phyloP scores from a whole-genome alignment of 352 stramenopile species.

The Pythium plurisporium region DNA sequence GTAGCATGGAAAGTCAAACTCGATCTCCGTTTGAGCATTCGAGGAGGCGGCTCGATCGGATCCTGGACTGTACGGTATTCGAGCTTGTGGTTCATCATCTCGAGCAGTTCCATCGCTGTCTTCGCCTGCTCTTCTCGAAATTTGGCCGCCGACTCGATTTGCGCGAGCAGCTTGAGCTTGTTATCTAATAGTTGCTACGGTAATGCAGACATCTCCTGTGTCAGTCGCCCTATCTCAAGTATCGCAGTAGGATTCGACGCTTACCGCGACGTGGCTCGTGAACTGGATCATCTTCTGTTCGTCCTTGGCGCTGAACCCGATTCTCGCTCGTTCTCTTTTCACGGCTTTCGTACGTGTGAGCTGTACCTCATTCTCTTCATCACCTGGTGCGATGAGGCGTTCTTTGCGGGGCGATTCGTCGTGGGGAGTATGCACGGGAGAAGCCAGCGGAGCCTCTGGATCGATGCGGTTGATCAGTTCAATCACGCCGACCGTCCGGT shows the following conservation, averaged over 20 bases:
- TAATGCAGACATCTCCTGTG: background rate
- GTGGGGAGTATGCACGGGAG: background rate
- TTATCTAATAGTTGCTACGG: slow-evolving; percentile 47
- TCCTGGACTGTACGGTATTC: slow-evolving; percentile 7
- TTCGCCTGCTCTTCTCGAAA: slow-evolving; percentile 41
- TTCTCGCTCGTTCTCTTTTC: slow-evolving; percentile 6
- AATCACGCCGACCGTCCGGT: slow-evolving; percentile 52
- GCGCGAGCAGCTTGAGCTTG: slow-evolving; percentile 36
- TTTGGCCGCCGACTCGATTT: slow-evolving; percentile 33
- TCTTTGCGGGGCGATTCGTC: background rate
- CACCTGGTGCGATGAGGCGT: background rate
- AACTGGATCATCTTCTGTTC: slow-evolving; percentile 67
- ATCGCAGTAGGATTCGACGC: background rate
- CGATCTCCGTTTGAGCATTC: background rate
- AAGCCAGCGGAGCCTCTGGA: slow-evolving; percentile 3
- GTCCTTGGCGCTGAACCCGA: slow-evolving; percentile 54
- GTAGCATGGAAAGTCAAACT: background rate
- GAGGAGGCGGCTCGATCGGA: background rate
- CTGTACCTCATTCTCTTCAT: slow-evolving; percentile 35
- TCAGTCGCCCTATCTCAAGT: too few species aligned
- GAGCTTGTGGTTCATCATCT: slow-evolving; percentile 47
- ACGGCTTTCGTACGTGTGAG: slow-evolving; percentile 32
- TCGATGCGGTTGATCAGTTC: slow-evolving; percentile 58
- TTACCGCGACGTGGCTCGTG: slow-evolving; percentile 45
- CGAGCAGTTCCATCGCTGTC: slow-evolving; percentile 50